Conservation (phyloP, 257 asterid genomes). For the Cynanchum wilfordii region DNA sequence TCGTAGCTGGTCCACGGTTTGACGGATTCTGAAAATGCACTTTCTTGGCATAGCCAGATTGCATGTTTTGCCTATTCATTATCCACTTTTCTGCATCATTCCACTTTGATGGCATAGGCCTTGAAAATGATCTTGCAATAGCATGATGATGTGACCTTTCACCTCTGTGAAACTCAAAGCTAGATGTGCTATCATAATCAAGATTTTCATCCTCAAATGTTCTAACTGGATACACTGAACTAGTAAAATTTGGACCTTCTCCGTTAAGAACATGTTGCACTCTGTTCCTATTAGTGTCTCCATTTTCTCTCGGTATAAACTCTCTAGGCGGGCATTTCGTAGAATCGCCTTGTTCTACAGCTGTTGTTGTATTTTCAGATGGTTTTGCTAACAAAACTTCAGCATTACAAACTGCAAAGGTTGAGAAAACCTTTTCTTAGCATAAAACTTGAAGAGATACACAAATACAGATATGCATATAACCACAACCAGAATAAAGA, state of each 20-base stretch:
- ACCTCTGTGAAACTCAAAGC: constrained; percentile 93
- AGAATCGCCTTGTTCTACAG: constrained; percentile 20
- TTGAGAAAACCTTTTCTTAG: background rate
- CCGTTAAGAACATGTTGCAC: constrained; percentile 41
- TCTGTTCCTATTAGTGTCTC: constrained; percentile 32
- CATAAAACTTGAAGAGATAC: background rate
- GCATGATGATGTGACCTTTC: constrained; percentile 71
- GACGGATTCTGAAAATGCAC: constrained; percentile 39
- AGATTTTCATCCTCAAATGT: constrained; percentile 75
- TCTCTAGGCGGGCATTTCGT: constrained; percentile 17
- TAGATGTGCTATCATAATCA: constrained; percentile 93
- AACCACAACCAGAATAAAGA: background rate
- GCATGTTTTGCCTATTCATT: constrained; percentile 62
- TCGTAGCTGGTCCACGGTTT: constrained; percentile 29
- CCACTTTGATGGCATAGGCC: constrained; percentile 94
- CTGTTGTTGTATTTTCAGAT: constrained; percentile 12
- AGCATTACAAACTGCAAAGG: constrained; percentile 20
- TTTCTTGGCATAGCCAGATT: constrained; percentile 49
- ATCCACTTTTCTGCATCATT: constrained; percentile 99
- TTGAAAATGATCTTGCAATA: constrained; percentile 48
- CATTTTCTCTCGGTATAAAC: constrained; percentile 28
- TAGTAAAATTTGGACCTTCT: constrained; percentile 56
- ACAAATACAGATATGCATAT: background rate
- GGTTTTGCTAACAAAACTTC: constrained; percentile 11
- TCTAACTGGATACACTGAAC: constrained; percentile 58